A percentile compares a stretch with the other conserved stretches of the same genome.
These are phyloP conservation scores for Amanita brunnescens DNA, from an alignment of 768 basidiomycete genomes.

Conservation along the genomic window DNA sequence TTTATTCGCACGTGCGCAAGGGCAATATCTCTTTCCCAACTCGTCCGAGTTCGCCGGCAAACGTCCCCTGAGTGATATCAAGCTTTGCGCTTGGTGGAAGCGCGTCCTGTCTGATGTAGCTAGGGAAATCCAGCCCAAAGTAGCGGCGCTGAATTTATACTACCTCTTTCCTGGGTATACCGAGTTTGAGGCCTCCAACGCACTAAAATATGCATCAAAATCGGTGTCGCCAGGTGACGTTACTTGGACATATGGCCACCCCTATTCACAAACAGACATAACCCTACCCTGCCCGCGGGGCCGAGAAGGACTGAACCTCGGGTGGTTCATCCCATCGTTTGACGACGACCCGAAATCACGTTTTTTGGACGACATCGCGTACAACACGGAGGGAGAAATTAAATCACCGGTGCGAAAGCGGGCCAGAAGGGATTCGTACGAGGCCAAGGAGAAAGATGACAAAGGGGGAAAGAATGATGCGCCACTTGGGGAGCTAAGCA, in stretches of 20 bases:
- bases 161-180: conserved; percentile 67
- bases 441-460: conserved; percentile 11
- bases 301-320: conserved; percentile 38
- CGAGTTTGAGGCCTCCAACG: conserved; percentile 56
- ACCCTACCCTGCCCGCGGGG: conserved; percentile 34
- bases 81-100: conserved; percentile 92
- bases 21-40: conserved; percentile 91
- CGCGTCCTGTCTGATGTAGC: conserved; percentile 55
- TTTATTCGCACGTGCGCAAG: conserved; percentile 84
- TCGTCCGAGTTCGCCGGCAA: conserved; percentile 65
- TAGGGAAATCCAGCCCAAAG: conserved; percentile 25
- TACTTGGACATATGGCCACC: conserved; percentile 74
- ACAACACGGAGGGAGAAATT: conserved; percentile 52
- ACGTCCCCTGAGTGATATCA: conserved; percentile 63
- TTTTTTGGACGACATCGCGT: conserved; percentile 86
- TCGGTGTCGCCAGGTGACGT: conserved; percentile 8
- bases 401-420: conserved; percentile 59
- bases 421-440: conserved; percentile 26
- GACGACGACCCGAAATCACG: conserved; percentile 97
- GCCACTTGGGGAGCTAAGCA: conserved; percentile 44
- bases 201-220: conserved; percentile 33
- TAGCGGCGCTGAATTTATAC: conserved; percentile 32
- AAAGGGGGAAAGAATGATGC: conserved; percentile 26
- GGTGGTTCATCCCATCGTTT: conserved; percentile 77
- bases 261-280: conserved; percentile 52